A percentile compares a stretch with the other conserved stretches of the same genome.
phyloP scores from a whole-genome alignment of 2,329 filamentous ascomycete genomes.

The Aspergillus oerlinghausenensis region DNA sequence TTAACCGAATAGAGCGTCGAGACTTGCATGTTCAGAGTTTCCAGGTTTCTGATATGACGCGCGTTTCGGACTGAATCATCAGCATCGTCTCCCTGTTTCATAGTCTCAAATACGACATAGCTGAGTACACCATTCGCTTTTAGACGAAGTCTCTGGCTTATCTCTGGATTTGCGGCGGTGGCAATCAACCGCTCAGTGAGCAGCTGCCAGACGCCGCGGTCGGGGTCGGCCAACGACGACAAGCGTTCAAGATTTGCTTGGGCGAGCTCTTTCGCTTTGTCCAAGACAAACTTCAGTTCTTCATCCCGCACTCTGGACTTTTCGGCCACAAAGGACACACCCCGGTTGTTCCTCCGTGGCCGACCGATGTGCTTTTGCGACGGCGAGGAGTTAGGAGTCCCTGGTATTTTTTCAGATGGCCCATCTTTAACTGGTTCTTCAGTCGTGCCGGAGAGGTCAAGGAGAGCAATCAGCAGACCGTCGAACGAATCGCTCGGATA shows the following conservation, averaged over 20 bases:
- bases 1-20: slow-evolving; percentile 53
- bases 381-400: slow-evolving; percentile 18
- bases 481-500: slow-evolving; percentile 81
- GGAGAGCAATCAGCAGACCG: slow-evolving; percentile 70
- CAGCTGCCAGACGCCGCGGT: slow-evolving; percentile 70
- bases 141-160: slow-evolving; percentile 37
- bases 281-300: slow-evolving; percentile 54
- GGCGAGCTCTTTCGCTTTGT: slow-evolving; percentile 69
- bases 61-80: slow-evolving; percentile 48
- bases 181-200: slow-evolving; percentile 55
- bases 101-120: slow-evolving; percentile 38
- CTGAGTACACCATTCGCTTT: slow-evolving; percentile 61
- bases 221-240: slow-evolving; percentile 56
- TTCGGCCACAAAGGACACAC: slow-evolving; percentile 38
- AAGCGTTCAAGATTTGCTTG: slow-evolving; percentile 72
- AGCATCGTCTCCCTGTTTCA: slow-evolving; percentile 35
- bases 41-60: slow-evolving; percentile 69
- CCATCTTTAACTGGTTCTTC: slow-evolving; percentile 45
- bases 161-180: slow-evolving; percentile 37
- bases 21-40: slow-evolving; percentile 61
- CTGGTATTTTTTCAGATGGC: slow-evolving; percentile 53
- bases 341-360: slow-evolving; percentile 35
- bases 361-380: slow-evolving; percentile 22
- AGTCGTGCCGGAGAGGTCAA: slow-evolving; percentile 56
- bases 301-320: slow-evolving; percentile 41